Evolutionary conservation across 2,329 filamentous ascomycete species (phyloP).

Genomic region (Paraphaeosphaeria minitans): DNA sequence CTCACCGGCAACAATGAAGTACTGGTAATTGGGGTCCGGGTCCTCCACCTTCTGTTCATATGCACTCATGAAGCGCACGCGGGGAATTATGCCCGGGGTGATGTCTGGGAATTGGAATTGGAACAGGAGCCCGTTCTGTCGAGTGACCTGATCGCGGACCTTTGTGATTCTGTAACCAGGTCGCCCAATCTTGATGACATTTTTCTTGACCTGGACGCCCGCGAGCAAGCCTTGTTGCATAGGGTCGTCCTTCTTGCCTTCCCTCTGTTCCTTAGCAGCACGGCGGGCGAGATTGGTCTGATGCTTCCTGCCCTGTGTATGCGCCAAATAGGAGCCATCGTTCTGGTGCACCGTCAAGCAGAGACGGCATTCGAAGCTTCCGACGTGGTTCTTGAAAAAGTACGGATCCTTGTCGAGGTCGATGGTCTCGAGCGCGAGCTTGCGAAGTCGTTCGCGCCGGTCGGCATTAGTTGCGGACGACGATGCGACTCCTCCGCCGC

Average conservation of each 20-base stretch:
- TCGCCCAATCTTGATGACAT: constrained; percentile 91
- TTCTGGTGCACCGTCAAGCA: constrained; percentile 98
- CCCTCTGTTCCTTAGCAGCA: constrained; percentile 92
- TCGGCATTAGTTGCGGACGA: constrained; percentile 93
- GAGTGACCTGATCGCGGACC: constrained; percentile 83
- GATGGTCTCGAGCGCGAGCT: constrained; percentile 97
- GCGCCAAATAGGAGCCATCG: constrained; percentile 96
- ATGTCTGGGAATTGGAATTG: constrained; percentile 96
- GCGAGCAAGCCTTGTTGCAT: constrained; percentile 78
- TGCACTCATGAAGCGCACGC: constrained; percentile 96
- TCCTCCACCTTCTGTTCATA: constrained; percentile 96
- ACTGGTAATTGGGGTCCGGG: constrained; percentile 89
- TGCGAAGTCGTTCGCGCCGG: constrained; percentile 93
- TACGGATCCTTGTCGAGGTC: constrained; percentile 99
- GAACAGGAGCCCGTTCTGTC: constrained; percentile 91
- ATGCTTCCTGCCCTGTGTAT: constrained; percentile 98
- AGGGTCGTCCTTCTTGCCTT: constrained; percentile 73
- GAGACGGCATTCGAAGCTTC: constrained; percentile 95
- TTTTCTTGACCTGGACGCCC: constrained; percentile 68
- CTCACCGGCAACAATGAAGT: constrained; percentile 91
- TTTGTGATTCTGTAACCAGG: constrained; percentile 99
- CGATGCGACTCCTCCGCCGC: constrained; percentile 94
- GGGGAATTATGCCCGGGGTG: constrained; percentile 72
- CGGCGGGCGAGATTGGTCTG: constrained; percentile 97
- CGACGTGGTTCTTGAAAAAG: constrained; percentile 99